phyloP scores from a whole-genome alignment of 768 basidiomycete species.

The Collybiopsis confluens region DNA sequence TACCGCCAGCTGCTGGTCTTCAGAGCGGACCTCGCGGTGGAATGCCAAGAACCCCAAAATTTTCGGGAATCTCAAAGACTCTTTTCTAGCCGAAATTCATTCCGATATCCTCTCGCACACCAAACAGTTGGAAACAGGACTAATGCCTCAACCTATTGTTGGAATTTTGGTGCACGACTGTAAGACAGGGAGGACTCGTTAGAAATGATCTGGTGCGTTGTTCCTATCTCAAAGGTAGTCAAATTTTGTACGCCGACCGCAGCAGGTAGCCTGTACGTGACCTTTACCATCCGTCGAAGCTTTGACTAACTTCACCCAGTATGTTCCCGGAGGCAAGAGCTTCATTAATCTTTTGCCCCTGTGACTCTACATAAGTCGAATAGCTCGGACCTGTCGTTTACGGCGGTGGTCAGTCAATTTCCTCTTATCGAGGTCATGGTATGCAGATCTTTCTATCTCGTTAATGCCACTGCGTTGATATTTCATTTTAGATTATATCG shows the following conservation, averaged over 20 bases:
- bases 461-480: too few relatives aligned
- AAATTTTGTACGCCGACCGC: slow-evolving; percentile 30
- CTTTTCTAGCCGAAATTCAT: slow-evolving; percentile 75
- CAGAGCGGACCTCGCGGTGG: too few relatives aligned
- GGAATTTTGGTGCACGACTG: slow-evolving; percentile 74
- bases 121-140: slow-evolving; percentile 56
- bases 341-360: too few relatives aligned
- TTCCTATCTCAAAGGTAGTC: slow-evolving; percentile 6
- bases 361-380: too few relatives aligned
- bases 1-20: too few relatives aligned
- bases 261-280: slow-evolving; percentile 78
- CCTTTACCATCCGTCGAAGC: slow-evolving; percentile 70
- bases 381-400: too few relatives aligned
- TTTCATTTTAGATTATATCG: too few relatives aligned
- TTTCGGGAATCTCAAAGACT: slow-evolving; percentile 84
- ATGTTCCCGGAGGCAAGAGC: too few relatives aligned
- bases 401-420: too few relatives aligned
- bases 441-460: too few relatives aligned
- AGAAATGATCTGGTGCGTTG: slow-evolving; percentile 51
- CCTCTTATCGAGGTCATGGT: too few relatives aligned
- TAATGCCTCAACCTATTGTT: slow-evolving; percentile 55
- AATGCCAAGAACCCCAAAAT: too few relatives aligned
- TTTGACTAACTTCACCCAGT: slow-evolving; percentile 76
- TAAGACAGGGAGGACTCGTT: slow-evolving; percentile 76
- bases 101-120: slow-evolving; percentile 71